Evolutionary conservation across 1,139 yeast genomes (phyloP).

Genomic region (Blastobotrys illinoisensis): DNA sequence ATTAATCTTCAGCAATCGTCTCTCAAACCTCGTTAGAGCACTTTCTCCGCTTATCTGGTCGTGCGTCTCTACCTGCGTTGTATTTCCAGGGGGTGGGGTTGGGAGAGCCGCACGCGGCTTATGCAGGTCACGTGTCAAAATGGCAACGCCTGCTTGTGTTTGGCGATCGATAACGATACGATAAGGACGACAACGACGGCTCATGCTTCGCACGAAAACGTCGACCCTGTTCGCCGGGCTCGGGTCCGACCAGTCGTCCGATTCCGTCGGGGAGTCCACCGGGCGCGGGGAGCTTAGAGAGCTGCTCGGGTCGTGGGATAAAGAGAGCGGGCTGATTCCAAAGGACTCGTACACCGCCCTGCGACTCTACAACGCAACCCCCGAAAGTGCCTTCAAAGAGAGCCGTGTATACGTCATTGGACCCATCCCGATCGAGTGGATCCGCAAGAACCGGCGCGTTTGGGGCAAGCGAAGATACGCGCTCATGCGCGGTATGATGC

Average conservation of each 20-base stretch:
- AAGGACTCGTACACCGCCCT: conserved; percentile 56
- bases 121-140: no score
- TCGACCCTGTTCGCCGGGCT: not conserved
- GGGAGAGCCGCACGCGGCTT: no score
- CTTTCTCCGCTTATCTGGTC: no score
- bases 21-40: no score
- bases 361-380: conserved; percentile 50
- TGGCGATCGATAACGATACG: not conserved
- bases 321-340: conserved; percentile 23
- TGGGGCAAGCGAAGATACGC: conserved; percentile 9
- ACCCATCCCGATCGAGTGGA: conserved; percentile 60
- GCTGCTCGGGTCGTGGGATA: not conserved
- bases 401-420: conserved; percentile 58
- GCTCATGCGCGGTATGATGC: conserved; percentile 4
- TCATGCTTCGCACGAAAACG: not conserved
- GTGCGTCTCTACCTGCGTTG: no score
- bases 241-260: not conserved
- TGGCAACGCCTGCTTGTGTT: no score
- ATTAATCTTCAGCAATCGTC: no score
- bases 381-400: conserved; percentile 45
- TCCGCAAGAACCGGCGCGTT: conserved; percentile 26
- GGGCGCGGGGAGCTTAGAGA: not conserved
- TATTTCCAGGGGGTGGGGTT: no score
- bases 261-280: not conserved
- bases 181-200: not conserved